Base-by-base conservation (phyloP, 257 asterid genomes). In the Fraxinus anomala region DNA sequence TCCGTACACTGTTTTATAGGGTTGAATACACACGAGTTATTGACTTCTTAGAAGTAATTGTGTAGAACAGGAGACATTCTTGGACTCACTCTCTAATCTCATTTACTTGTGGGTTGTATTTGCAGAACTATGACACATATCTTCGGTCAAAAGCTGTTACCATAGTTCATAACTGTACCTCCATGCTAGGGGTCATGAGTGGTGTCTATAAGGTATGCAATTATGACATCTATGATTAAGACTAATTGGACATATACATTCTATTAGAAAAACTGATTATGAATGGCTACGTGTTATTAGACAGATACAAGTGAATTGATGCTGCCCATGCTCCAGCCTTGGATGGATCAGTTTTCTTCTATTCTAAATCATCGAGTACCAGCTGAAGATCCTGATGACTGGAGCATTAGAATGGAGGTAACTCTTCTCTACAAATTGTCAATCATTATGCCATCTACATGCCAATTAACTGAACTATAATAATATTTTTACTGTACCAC, bases 371-470 rank as follows among this genome's bases (percentile, higher is more conserved):
- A 79, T 75, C 91, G 98, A n/a, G 91, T 96, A 85, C 98, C 84
- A 82, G 89, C 94, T 76, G 99, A 96, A 87, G 98, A 92, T 83
- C 99, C 99, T 59, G 98, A 93, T 63, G 97, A 93, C 80, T 96
- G 99, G 99, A 88, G 96, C 92, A 91, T 91, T 72, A 88, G 95
- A 82, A 91, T 93, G 96, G 97, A 96, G 99, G 99, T 93, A 79
- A 73, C 68, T 69, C 66, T 37, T 86, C 65, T 74, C 81, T 73
- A 56, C 68, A 3, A n/a, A 67, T 78, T 69, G 1, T 70, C 74
- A 75, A 49, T 72, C 75, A 51, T 75, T 80, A 74, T 82, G 82
- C 70, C 56, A 61, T 72, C 39, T 77, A 39, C 72, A 39, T 14
- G 30, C 61, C 70, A 79, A 70, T 77, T 73, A 63, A 74, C 76